phyloP scores from a whole-genome alignment of 2,329 filamentous ascomycete genomes.

The Paraphoma chrysanthemicola region DNA sequence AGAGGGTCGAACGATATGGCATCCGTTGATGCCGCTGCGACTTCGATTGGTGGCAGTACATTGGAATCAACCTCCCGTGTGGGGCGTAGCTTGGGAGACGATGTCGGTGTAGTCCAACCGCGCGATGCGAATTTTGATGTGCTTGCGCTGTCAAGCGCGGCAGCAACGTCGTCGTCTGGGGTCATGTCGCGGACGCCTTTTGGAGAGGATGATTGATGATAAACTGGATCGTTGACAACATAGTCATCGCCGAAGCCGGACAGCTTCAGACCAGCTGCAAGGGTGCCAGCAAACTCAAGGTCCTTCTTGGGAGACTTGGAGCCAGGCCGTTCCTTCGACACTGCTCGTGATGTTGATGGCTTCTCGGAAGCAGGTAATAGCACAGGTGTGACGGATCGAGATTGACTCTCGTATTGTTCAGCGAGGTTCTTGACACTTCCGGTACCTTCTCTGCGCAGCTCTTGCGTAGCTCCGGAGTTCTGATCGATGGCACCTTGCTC shows the following conservation, averaged over 20 bases:
- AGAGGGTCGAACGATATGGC: conserved; percentile 47
- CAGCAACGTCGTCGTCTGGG: conserved; percentile 42
- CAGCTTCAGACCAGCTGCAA: conserved; percentile 55
- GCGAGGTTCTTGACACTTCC: conserved; percentile 32
- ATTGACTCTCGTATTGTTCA: conserved; percentile 30
- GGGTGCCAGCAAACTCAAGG: conserved; percentile 56
- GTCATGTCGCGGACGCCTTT: conserved; percentile 33
- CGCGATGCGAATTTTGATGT: conserved; percentile 40
- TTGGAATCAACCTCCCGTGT: conserved; percentile 19
- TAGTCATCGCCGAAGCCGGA: conserved; percentile 56
- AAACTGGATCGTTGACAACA: conserved; percentile 52
- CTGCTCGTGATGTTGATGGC: conserved; percentile 18
- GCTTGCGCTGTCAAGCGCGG: conserved; percentile 35
- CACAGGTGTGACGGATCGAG: conserved; percentile 25
- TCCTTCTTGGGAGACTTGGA: conserved; percentile 42
- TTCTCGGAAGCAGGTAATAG: conserved; percentile 18
- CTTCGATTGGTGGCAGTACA: conserved; percentile 44
- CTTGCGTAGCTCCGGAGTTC: conserved; percentile 8
- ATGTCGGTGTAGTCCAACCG: conserved; percentile 38
- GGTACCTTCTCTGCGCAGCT: conserved; percentile 18
- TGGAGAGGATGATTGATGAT: conserved; percentile 40
- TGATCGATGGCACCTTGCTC: conserved; percentile 31
- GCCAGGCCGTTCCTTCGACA: conserved; percentile 20
- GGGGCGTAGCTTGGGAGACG: conserved; percentile 32
- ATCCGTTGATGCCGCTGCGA: conserved; percentile 39